Percentiles rank a stretch among this genome's conserved stretches.
Conservation (phyloP, 768 basidiomycete species). For the Rhodotorula graminis region DNA sequence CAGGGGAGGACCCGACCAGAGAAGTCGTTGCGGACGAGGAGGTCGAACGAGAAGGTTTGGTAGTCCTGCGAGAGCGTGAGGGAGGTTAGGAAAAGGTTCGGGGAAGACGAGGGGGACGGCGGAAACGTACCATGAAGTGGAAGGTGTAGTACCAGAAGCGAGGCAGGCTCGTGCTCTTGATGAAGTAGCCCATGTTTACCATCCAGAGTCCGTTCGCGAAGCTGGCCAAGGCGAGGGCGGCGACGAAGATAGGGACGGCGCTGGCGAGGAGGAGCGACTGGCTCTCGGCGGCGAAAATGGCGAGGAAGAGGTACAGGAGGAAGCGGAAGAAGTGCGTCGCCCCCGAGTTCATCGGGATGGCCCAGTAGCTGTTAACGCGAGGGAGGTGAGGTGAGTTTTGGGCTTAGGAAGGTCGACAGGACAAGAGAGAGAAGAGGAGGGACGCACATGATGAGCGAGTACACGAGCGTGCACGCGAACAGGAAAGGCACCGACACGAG, state of each 20-base stretch:
- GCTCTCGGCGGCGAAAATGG: conserved; percentile 14
- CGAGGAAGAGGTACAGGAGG: conserved; percentile 55
- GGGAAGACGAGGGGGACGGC: too few relatives aligned
- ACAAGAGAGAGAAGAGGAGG: not conserved
- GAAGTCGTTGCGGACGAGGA: conserved; percentile 52
- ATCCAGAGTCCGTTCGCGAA: conserved; percentile 58
- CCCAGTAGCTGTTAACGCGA: conserved; percentile 45
- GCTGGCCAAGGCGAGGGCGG: conserved; percentile 56
- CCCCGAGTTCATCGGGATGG: conserved; percentile 54
- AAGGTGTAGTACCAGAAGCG: conserved; percentile 58
- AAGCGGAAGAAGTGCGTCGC: conserved; percentile 57
- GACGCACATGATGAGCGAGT: conserved; percentile 55
- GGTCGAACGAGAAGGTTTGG: conserved; percentile 41
- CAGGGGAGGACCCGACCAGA: conserved; percentile 53
- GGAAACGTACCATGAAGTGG: conserved; percentile 56
- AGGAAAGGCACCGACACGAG: conserved; percentile 57
- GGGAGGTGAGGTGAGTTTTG: too few relatives aligned
- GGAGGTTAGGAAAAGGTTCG: conserved; percentile 49
- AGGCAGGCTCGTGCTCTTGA: conserved; percentile 56
- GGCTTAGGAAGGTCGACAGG: too few relatives aligned
- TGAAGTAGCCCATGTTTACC: conserved; percentile 49
- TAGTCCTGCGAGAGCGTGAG: conserved; percentile 1
- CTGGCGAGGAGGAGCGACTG: conserved; percentile 53
- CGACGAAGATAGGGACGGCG: conserved; percentile 58
- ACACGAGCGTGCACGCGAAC: conserved; percentile 54